These are phyloP conservation scores for Pythium sp. DNA, from an alignment of 352 stramenopile species.

Conservation along the genomic window DNA sequence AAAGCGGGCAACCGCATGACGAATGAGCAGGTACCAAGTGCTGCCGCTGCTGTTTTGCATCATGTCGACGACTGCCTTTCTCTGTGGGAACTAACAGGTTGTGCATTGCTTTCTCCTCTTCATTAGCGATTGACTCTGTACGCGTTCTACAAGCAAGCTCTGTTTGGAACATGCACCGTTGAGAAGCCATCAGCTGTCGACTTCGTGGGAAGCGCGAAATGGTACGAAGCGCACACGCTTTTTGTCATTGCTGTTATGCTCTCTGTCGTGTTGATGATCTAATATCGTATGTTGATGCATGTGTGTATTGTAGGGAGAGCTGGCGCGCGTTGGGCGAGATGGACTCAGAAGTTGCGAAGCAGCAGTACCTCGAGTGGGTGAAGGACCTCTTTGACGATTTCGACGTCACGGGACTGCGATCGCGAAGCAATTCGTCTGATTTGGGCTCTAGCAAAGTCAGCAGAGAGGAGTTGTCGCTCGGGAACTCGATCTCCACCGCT, in stretches of 20 bases:
- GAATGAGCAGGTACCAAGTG: constrained; percentile 53
- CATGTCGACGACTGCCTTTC: background rate
- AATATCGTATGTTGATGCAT: background rate
- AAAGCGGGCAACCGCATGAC: constrained; percentile 45
- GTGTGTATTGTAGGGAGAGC: constrained; percentile 40
- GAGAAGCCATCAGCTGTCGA: constrained; percentile 65
- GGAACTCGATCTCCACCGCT: constrained; percentile 44
- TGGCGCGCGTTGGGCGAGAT: constrained; percentile 64
- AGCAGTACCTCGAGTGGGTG: constrained; percentile 69
- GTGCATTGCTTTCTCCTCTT: background rate
- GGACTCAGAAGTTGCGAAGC: constrained; percentile 46
- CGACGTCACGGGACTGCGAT: constrained; percentile 37
- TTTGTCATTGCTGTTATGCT: background rate
- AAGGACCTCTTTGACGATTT: constrained; percentile 73
- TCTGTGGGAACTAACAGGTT: background rate
- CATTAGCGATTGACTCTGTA: constrained; percentile 65
- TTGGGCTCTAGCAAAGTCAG: constrained; percentile 19
- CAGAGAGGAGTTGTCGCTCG: constrained; percentile 31
- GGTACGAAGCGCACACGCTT: constrained; percentile 21
- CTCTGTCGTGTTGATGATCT: background rate
- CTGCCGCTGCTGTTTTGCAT: background rate
- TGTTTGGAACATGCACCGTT: constrained; percentile 47
- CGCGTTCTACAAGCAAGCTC: constrained; percentile 82
- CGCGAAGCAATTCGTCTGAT: constrained; percentile 20
- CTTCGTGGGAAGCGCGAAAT: constrained; percentile 69